Conservation (phyloP, 2,329 filamentous ascomycete species). For the Blastomyces silverae region DNA sequence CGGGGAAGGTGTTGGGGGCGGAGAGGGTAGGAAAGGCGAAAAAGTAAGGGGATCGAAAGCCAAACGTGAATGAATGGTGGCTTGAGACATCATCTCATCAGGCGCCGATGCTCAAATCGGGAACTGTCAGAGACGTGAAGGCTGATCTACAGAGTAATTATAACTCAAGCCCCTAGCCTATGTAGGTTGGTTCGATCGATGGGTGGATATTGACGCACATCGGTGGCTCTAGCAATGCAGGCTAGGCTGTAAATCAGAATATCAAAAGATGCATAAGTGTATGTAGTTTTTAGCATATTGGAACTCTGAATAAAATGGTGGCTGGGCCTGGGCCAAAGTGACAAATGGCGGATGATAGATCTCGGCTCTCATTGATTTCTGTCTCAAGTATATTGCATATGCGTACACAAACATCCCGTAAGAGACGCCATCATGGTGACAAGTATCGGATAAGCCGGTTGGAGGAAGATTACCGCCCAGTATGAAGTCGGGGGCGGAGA, state of each 20-base stretch:
- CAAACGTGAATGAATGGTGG: background rate
- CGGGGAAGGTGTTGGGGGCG: background rate
- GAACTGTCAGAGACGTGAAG: background rate
- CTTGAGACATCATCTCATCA: conserved; percentile 4
- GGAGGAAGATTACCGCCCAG: background rate
- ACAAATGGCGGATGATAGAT: background rate
- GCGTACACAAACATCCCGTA: conserved; percentile 4
- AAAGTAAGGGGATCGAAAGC: background rate
- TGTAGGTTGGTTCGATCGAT: background rate
- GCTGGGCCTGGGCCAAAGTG: background rate
- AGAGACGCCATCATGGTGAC: too few relatives aligned
- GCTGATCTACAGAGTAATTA: background rate
- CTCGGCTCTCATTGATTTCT: background rate
- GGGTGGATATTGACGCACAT: background rate
- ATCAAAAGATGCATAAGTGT: background rate
- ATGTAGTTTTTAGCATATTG: background rate
- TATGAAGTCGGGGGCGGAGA: background rate
- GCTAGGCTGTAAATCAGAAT: background rate
- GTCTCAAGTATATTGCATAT: background rate
- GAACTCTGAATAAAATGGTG: background rate
- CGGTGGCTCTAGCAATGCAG: background rate
- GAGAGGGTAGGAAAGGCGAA: background rate
- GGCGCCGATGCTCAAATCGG: background rate
- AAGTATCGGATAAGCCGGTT: background rate
- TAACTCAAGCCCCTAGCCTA: background rate